Base-by-base conservation (phyloP, 495 filamentous ascomycete genomes). In the Emericellopsis terricola region DNA sequence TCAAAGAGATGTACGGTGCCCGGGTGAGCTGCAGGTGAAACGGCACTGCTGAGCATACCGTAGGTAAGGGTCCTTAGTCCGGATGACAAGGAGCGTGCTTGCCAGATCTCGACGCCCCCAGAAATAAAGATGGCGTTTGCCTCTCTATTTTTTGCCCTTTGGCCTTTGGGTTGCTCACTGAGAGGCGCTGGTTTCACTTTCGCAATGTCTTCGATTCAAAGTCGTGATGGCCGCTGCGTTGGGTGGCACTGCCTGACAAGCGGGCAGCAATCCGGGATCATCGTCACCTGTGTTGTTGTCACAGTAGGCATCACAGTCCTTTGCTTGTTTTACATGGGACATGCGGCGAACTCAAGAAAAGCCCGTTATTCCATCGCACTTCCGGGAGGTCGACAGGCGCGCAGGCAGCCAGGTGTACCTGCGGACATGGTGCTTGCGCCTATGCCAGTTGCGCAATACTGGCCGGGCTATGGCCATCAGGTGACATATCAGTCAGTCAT, bases 161-260 rank as follows among this genome's bases (percentile, higher is more conserved):
- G n/a, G n/a, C n/a, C n/a, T n/a, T n/a, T n/a, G n/a, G n/a, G n/a
- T n/a, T n/a, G n/a, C n/a, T n/a, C n/a, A n/a, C n/a, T n/a, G n/a
- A n/a, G n/a, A n/a, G n/a, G n/a, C n/a, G n/a, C n/a, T n/a, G n/a
- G n/a, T n/a, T n/a, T n/a, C n/a, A n/a, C n/a, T n/a, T n/a, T n/a
- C n/a, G n/a, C n/a, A n/a, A n/a, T n/a, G n/a, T n/a, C n/a, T n/a
- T n/a, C n/a, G n/a, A n/a, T n/a, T n/a, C n/a, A n/a, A 8, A 19
- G 21, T 0, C 33, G 20, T n/a, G 13, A 19, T 15, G 21, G 27
- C 4, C 6, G 15, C 8, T 40, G 40, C 23, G 13, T 34, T n/a
- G 39, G 43, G 3, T 49, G 47, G 47, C 19, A 32, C 36, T 49
- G 47, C 28, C 33, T 49, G 13, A 37, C 27, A 15, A 32, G 31